phyloP scores from a whole-genome alignment of 305 asterid genomes.

The Ajuga reptans region DNA sequence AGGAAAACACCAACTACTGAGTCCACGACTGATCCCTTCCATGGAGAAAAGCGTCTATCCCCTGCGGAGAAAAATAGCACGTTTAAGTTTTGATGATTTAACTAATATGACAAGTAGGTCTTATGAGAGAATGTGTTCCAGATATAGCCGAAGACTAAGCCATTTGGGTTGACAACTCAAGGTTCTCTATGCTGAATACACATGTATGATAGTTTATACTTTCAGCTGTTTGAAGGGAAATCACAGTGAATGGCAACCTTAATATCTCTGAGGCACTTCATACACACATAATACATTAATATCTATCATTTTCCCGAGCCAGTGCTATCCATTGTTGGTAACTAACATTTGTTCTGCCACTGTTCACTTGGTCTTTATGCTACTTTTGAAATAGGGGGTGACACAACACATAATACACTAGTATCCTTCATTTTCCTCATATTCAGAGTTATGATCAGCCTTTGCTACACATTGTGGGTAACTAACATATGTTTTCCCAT shows the following conservation, averaged over 20 bases:
- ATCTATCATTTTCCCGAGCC: neutral
- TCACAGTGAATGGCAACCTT: neutral
- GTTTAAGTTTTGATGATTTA: neutral
- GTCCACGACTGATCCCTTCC: constrained; percentile 97
- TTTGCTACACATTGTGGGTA: neutral
- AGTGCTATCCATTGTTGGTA: neutral
- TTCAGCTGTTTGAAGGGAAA: neutral
- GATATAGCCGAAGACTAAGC: neutral
- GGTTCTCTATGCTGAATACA: neutral
- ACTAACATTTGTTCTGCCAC: neutral
- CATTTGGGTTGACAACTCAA: neutral
- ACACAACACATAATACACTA: neutral
- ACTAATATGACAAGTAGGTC: neutral
- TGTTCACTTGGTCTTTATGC: neutral
- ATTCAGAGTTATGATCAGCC: constrained; percentile 1
- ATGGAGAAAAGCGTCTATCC: constrained; percentile 84
- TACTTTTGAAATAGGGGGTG: neutral
- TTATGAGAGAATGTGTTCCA: neutral
- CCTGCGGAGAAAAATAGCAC: constrained; percentile 41
- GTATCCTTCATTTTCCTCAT: neutral
- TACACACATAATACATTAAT: neutral
- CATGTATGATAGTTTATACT: neutral
- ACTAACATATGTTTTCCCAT: neutral
- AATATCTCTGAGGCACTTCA: neutral
- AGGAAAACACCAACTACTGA: constrained; percentile 95